A percentile compares a stretch with the other conserved stretches of the same genome.
Evolutionary conservation across 129 eudicot genomes (phyloP).

Genomic region (Tagetes patula): DNA sequence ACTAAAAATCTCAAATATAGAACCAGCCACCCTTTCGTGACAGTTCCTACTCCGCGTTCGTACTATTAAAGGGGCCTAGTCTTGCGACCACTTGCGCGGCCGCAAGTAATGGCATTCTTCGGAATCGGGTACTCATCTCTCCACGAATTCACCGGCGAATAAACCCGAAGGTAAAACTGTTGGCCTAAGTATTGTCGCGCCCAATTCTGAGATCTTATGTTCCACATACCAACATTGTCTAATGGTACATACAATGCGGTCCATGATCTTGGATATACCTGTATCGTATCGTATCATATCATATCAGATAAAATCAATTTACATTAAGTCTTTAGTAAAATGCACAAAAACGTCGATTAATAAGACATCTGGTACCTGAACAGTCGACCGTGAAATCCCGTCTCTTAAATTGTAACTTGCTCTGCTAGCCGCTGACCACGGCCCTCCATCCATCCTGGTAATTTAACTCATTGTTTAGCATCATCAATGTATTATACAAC

Average conservation of each 20-base stretch:
- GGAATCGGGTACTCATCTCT: slow-evolving; percentile 91
- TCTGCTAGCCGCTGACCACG: slow-evolving; percentile 74
- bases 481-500: background rate
- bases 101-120: slow-evolving; percentile 83
- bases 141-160: slow-evolving; percentile 66
- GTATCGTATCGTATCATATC: background rate
- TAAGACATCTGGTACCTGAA: slow-evolving; percentile 44
- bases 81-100: slow-evolving; percentile 67
- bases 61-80: slow-evolving; percentile 60
- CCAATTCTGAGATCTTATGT: slow-evolving; percentile 82
- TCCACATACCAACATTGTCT: slow-evolving; percentile 98
- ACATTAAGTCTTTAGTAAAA: background rate
- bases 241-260: slow-evolving; percentile 78
- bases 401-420: slow-evolving; percentile 71
- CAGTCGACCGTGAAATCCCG: slow-evolving; percentile 66
- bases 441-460: slow-evolving; percentile 88
- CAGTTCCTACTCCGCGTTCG: slow-evolving; percentile 13
- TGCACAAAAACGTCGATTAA: background rate
- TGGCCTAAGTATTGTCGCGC: slow-evolving; percentile 88
- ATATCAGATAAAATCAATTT: background rate
- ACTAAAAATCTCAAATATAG: slow-evolving; percentile 16
- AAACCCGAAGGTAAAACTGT: slow-evolving; percentile 80
- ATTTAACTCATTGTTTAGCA: slow-evolving; percentile 13
- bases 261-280: slow-evolving; percentile 93
- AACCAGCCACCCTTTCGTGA: slow-evolving; percentile 84